These are phyloP conservation scores for Schrenkiella parvula DNA, from an alignment of 345 rosid genomes.

Conservation along the genomic window DNA sequence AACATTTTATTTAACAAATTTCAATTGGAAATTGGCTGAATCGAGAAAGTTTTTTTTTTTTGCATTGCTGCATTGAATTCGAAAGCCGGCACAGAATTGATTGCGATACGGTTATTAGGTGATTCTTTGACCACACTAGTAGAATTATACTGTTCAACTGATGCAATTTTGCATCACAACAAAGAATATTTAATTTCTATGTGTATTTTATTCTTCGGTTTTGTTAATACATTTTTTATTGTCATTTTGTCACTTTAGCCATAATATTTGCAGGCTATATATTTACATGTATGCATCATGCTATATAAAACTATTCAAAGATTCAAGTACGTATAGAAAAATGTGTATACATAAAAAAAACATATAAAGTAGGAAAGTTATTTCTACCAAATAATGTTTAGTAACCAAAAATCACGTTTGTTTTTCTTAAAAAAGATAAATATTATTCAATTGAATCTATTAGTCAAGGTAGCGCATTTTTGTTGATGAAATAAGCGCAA, in stretches of 20 bases:
- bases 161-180: neutral
- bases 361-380: neutral
- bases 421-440: neutral
- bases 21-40: neutral
- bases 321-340: neutral
- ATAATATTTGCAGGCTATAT: neutral
- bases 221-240: too few species aligned
- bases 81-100: constrained; percentile 12
- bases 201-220: too few species aligned
- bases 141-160: neutral
- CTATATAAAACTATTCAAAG: neutral
- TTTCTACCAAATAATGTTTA: neutral
- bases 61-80: constrained; percentile 11
- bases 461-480: constrained; percentile 8
- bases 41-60: neutral
- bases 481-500: constrained; percentile 9
- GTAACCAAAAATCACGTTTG: neutral
- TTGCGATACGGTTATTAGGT: constrained; percentile 20
- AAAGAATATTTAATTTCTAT: too few species aligned
- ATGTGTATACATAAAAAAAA: neutral
- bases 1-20: neutral
- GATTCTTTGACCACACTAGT: constrained; percentile 10
- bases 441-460: neutral
- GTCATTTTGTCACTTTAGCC: too few species aligned
- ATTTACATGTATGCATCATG: neutral